Base-by-base conservation (phyloP, 495 filamentous ascomycete genomes). In the Penicillium flavigenum region DNA sequence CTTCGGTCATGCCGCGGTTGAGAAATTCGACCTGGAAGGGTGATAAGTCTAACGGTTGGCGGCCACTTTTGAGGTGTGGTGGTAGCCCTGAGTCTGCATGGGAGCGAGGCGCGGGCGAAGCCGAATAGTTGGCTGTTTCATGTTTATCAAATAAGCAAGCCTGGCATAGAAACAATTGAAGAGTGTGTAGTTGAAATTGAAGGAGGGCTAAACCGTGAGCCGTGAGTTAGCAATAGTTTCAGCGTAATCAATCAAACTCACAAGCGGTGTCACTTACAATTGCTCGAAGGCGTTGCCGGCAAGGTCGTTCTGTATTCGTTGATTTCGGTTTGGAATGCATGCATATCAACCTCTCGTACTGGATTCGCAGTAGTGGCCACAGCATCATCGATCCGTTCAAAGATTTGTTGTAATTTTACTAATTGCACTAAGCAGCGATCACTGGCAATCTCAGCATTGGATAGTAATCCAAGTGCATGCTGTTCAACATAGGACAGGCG, bases 1-100 rank as follows among this genome's bases (percentile, higher is more conserved):
- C 48, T 36, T 50, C 57, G 11, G 57, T 54, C 8, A 63, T 48
- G 11, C 61, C 61, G n/a, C 56, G 61, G 24, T 48, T 60, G 11
- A 63, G 57, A 31, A 50, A 31, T 14, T 50, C 47, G 1, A 50
- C 47, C 17, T 50, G 47, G 19, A 50, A 50, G 2, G 29, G 17
- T 34, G 47, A 50, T 36, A 50, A 5, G 12, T 50, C 47, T 20
- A 50, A 31, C 12, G 29, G 19, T 22, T 50, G 47, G 12, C 24
- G 29, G 19, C 31, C 17, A 38, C 47, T 50, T 50, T 31, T 5
- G 17, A 50, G 47, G 11, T 50, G 47, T 22, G 47, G 47, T 36
- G 29, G 10, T 4, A 50, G 47, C 7, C 47, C 47, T 11, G 47
- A 4, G 5, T 50, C 47, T 9, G 29, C 16, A 19, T 49, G 29